These are phyloP conservation scores for Talaromyces piceae DNA, from an alignment of 2,329 filamentous ascomycete species.

Conservation along the genomic window DNA sequence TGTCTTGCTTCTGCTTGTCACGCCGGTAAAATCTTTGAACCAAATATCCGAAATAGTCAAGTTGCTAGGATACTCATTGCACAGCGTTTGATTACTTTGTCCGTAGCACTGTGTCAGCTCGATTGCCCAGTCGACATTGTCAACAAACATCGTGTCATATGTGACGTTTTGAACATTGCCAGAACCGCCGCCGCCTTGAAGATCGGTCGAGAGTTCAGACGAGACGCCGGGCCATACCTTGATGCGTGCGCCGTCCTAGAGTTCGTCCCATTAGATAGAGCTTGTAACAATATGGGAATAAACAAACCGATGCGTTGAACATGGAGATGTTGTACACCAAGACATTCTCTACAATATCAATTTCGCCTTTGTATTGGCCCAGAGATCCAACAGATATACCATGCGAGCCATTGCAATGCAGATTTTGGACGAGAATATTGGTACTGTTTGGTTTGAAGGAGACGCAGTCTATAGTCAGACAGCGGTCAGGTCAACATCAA, in stretches of 20 bases:
- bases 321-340: conserved; percentile 56
- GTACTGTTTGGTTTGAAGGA: conserved; percentile 69
- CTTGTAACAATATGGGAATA: conserved; percentile 25
- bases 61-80: conserved; percentile 44
- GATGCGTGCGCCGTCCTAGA: conserved; percentile 59
- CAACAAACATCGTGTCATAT: conserved; percentile 53
- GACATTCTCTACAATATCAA: conserved; percentile 63
- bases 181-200: conserved; percentile 58
- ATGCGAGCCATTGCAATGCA: conserved; percentile 62
- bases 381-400: conserved; percentile 67
- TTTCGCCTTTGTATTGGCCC: conserved; percentile 57
- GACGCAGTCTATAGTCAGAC: conserved; percentile 50
- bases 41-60: conserved; percentile 4
- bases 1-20: conserved; percentile 40
- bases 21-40: conserved; percentile 50
- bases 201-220: conserved; percentile 50
- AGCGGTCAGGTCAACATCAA: no score
- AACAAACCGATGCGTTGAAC: conserved; percentile 43
- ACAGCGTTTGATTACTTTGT: conserved; percentile 55
- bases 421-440: conserved; percentile 59
- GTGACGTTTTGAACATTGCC: conserved; percentile 60
- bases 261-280: conserved; percentile 25
- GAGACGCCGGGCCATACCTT: conserved; percentile 62
- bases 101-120: conserved; percentile 61
- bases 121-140: conserved; percentile 59